Evolutionary conservation across 768 basidiomycete species (phyloP).

Genomic region (Auriscalpium orientale): DNA sequence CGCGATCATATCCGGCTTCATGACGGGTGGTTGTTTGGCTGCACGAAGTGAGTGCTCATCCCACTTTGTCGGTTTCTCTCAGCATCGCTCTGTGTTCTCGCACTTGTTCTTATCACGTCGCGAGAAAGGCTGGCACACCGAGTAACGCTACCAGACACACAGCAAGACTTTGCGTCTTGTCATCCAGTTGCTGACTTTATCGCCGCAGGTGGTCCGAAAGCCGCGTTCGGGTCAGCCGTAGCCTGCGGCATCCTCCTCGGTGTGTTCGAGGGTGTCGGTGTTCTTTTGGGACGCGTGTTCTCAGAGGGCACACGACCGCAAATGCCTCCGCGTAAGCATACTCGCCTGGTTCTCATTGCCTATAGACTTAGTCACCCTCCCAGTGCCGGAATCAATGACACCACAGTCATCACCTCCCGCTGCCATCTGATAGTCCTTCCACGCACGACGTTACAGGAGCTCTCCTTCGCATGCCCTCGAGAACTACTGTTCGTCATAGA

Average conservation of each 20-base stretch:
- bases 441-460: neutral
- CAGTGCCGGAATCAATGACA: constrained; percentile 13
- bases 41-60: constrained; percentile 67
- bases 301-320: constrained; percentile 77
- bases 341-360: neutral
- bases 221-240: constrained; percentile 87
- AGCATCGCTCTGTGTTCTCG: neutral
- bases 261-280: constrained; percentile 92
- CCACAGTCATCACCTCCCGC: constrained; percentile 7
- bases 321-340: constrained; percentile 61
- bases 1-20: constrained; percentile 94
- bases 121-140: too few species aligned
- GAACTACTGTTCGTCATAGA: neutral
- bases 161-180: too few species aligned
- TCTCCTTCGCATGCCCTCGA: neutral
- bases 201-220: constrained; percentile 76
- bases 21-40: constrained; percentile 96
- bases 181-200: too few species aligned
- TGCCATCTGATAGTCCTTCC: neutral
- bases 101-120: neutral
- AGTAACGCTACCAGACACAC: too few species aligned
- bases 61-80: neutral
- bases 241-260: constrained; percentile 95
- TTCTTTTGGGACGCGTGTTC: constrained; percentile 83
- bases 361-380: neutral